Base-by-base conservation (phyloP, 2,329 filamentous ascomycete genomes). In the Mycosphaerella sp. region DNA sequence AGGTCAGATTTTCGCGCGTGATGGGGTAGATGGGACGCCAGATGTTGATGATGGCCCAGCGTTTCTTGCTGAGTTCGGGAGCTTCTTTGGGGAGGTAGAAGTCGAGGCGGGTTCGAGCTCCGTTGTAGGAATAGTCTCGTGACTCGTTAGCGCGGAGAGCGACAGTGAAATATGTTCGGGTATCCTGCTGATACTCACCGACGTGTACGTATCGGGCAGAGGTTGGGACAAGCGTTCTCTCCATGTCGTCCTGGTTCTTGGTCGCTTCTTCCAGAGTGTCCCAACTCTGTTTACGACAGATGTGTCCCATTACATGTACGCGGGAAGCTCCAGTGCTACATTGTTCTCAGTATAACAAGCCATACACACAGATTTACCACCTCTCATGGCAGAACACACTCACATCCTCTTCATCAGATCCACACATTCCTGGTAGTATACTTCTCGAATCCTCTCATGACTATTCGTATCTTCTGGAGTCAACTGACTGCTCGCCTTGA, bases 31-130 rank as follows among this genome's bases (percentile, higher is more conserved):
- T 48, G 1, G 53, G 53, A 13, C 53, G 45, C 53, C 53, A 56
- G 28, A 53, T 16, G 41, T 56, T 53, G 42, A 56, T 56, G 13
- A 54, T 50, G 18, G 47, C 52, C 52, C 52, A 50, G 16, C 50
- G 50, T 13, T 18, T 48, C 14, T 42, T 43, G 16, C 47, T 45
- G 16, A 42, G 21, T 30, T 43, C 21, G 1, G 25, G 13, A 9
- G 41, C 25, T 28, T 54, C 42, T 14, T 34, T 4, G 2, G 41
- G 44, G 3, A 46, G 48, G 16, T 46, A 39, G 21, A 43, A 37
- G 4, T 50, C 36, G 12, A 50, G 14, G 8, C 41, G 30, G 7
- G 18, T 47, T 16, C 30, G 28, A 25, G 52, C 52, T 7, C 52
- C 52, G 10, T 50, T 30, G 37, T 50, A 50, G 6, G 52, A 52